Conservation (phyloP, 345 rosid species). For the Syzygium aqueum region DNA sequence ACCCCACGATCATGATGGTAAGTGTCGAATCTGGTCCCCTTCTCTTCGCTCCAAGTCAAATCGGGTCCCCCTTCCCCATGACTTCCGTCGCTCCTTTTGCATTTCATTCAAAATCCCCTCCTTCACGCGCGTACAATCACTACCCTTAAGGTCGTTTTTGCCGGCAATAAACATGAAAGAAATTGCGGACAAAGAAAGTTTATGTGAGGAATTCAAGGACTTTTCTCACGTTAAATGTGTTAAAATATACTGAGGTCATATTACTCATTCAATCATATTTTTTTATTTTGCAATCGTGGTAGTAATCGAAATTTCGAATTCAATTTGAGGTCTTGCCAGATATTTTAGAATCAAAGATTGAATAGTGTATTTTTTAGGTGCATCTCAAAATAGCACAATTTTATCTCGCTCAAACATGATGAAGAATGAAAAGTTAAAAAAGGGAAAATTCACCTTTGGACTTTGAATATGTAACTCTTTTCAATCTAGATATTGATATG, state of each 20-base stretch:
- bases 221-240: neutral
- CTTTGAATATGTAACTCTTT: neutral
- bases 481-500: neutral
- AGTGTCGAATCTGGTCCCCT: neutral
- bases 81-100: neutral
- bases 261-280: neutral
- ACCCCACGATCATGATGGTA: neutral
- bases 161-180: neutral
- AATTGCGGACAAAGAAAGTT: neutral
- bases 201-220: neutral
- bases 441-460: neutral
- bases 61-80: neutral
- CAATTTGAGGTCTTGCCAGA: rapidly evolving
- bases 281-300: neutral
- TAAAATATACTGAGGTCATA: neutral
- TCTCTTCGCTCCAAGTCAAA: neutral
- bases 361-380: neutral
- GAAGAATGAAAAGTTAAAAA: neutral
- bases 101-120: neutral
- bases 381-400: neutral
- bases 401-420: neutral
- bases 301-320: neutral
- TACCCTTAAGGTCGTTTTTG: neutral
- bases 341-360: no score
- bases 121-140: neutral